Percentiles rank a stretch among this genome's conserved stretches.
These are phyloP conservation scores for Ogataea thermomethanolica DNA, from an alignment of 805 yeast genomes.

Conservation along the genomic window DNA sequence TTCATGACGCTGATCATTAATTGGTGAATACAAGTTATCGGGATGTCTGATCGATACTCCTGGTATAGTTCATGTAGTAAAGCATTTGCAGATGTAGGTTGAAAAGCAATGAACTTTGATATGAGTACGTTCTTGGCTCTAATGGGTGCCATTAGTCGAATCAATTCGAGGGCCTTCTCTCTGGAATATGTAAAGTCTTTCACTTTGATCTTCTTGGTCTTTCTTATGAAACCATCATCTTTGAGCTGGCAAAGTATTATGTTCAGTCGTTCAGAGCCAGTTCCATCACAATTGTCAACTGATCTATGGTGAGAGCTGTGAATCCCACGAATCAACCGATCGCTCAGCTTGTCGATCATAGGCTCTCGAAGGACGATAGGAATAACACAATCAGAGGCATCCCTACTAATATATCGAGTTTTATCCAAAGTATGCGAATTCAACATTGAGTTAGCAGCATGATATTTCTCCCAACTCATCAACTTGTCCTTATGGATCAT, in stretches of 20 bases:
- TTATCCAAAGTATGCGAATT: too few species aligned
- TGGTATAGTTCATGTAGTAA: slow-evolving; percentile 10
- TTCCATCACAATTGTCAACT: slow-evolving; percentile 1
- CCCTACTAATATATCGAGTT: too few species aligned
- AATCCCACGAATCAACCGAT: slow-evolving; percentile 5
- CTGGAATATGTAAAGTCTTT: background rate
- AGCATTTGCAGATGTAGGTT: too few species aligned
- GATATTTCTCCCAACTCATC: background rate
- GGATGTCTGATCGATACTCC: slow-evolving; percentile 25
- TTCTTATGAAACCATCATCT: slow-evolving; percentile 2
- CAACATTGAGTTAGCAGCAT: background rate
- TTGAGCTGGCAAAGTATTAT: slow-evolving; percentile 9
- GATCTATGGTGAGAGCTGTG: too few species aligned
- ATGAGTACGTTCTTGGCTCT: too few species aligned
- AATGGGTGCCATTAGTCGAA: too few species aligned
- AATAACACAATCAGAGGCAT: too few species aligned
- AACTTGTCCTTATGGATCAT: too few species aligned
- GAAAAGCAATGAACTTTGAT: too few species aligned
- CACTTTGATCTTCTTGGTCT: background rate
- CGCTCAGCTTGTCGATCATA: slow-evolving; percentile 6
- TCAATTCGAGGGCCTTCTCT: slow-evolving; percentile 12
- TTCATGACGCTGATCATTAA: slow-evolving; percentile 24
- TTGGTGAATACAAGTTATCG: slow-evolving; percentile 25
- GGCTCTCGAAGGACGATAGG: too few species aligned
- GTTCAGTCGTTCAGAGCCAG: slow-evolving; percentile 5